These are phyloP conservation scores for Lindgomyces ingoldianus DNA, from an alignment of 495 filamentous ascomycete genomes.

Conservation along the genomic window DNA sequence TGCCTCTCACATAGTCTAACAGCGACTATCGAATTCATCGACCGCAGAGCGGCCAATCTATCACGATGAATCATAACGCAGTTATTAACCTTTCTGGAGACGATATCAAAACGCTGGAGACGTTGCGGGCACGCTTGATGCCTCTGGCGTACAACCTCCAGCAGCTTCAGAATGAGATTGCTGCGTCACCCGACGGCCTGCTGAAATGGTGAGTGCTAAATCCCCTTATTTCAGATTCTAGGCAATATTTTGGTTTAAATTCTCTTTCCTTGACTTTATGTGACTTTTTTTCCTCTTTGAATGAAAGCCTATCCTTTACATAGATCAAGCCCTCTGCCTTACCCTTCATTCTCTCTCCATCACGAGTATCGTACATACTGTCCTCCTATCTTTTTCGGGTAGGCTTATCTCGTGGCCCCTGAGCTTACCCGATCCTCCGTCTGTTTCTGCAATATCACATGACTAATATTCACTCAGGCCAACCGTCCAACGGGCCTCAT, in stretches of 20 bases:
- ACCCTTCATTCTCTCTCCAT: background rate
- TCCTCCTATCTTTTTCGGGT: background rate
- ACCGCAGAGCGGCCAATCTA: background rate
- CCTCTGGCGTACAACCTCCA: conserved; percentile 17
- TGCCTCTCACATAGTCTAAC: background rate
- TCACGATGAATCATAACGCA: background rate
- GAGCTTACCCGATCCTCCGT: too few species aligned
- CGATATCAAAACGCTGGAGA: conserved; percentile 16
- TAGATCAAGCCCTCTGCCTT: too few species aligned
- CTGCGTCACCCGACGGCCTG: background rate
- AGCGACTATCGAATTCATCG: background rate
- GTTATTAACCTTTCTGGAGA: background rate
- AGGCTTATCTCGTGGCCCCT: background rate
- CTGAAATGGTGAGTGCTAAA: conserved; percentile 22
- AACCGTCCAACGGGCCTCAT: conserved; percentile 6
- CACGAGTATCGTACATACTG: background rate
- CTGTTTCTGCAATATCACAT: too few species aligned
- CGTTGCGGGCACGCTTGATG: conserved; percentile 14
- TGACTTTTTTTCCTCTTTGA: background rate
- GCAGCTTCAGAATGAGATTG: conserved; percentile 3
- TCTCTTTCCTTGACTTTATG: background rate
- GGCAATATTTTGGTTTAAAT: background rate
- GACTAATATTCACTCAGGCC: conserved; percentile 3
- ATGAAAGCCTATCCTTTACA: too few species aligned
- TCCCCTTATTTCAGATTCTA: background rate